These are phyloP conservation scores for Ogataea saltuana DNA, from an alignment of 805 yeast genomes.

Conservation along the genomic window DNA sequence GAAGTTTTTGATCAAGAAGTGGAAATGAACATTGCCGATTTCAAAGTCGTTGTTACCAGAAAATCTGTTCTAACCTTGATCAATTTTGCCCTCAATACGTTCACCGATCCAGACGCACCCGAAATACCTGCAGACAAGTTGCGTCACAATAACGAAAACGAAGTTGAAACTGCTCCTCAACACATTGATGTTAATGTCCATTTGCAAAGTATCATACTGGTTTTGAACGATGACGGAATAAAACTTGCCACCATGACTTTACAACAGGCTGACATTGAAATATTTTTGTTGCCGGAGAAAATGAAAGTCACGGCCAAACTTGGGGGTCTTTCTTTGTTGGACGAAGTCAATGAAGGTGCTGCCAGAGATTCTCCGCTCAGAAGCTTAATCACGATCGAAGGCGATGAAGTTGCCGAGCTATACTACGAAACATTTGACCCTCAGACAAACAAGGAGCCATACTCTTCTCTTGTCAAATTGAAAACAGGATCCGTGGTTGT, in stretches of 20 bases:
- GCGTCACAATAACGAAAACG: conserved; percentile 63
- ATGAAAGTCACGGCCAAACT: conserved; percentile 70
- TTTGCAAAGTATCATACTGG: conserved; percentile 70
- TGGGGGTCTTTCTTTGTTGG: conserved; percentile 78
- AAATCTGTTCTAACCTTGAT: conserved; percentile 75
- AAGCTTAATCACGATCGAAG: conserved; percentile 76
- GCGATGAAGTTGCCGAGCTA: conserved; percentile 74
- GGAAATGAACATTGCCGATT: conserved; percentile 71
- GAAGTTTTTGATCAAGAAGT: conserved; percentile 80
- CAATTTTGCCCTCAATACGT: conserved; percentile 82
- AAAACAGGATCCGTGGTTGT: conserved; percentile 74
- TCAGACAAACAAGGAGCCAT: conserved; percentile 47
- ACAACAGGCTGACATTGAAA: conserved; percentile 68
- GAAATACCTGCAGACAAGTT: conserved; percentile 69
- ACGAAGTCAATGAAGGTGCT: conserved; percentile 68
- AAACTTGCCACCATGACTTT: conserved; percentile 77
- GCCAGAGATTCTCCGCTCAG: conserved; percentile 60
- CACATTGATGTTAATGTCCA: conserved; percentile 68
- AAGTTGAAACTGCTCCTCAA: conserved; percentile 63
- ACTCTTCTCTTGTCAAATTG: conserved; percentile 58
- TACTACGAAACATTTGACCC: conserved; percentile 79
- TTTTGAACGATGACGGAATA: conserved; percentile 80
- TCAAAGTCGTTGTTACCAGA: conserved; percentile 72
- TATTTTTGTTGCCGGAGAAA: conserved; percentile 71
- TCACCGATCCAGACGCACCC: conserved; percentile 76